Percentiles rank a stretch among this genome's conserved stretches.
phyloP scores from a whole-genome alignment of 2,329 filamentous ascomycete species.

The Colletotrichum simmondsii region DNA sequence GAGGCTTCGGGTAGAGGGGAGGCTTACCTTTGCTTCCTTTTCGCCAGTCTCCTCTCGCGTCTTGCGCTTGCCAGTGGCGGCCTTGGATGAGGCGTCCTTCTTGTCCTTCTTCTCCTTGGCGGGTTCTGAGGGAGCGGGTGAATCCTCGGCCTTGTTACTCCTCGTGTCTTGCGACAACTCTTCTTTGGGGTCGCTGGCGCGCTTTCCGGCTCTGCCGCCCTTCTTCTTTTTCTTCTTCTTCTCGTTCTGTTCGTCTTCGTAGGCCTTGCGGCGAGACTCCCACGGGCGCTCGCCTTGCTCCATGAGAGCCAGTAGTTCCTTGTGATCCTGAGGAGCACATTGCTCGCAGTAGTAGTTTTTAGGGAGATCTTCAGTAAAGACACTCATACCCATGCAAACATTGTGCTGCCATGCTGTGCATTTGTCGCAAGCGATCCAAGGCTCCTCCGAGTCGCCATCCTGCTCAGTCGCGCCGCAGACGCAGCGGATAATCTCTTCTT shows the following conservation, averaged over 20 bases:
- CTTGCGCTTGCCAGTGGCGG: conserved; percentile 65
- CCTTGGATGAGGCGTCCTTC: conserved; percentile 55
- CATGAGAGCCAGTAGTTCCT: conserved; percentile 81
- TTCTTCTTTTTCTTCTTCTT: conserved; percentile 63
- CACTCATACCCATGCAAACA: conserved; percentile 88
- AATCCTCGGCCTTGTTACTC: conserved; percentile 47
- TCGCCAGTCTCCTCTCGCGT: conserved; percentile 66
- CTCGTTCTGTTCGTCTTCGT: conserved; percentile 71
- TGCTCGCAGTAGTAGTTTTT: conserved; percentile 93
- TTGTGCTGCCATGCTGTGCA: conserved; percentile 98
- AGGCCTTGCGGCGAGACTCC: conserved; percentile 74
- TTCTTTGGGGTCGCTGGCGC: conserved; percentile 71
- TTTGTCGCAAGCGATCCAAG: conserved; percentile 95
- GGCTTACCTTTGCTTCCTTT: conserved; percentile 59
- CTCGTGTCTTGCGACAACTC: conserved; percentile 37
- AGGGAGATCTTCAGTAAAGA: conserved; percentile 81
- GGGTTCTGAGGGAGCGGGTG: conserved; percentile 50
- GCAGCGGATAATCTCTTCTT: conserved; percentile 87
- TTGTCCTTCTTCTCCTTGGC: conserved; percentile 58
- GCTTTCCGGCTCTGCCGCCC: conserved; percentile 72
- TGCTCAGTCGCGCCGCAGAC: conserved; percentile 90
- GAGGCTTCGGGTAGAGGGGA: rapidly evolving
- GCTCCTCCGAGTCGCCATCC: conserved; percentile 85
- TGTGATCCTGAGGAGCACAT: conserved; percentile 87
- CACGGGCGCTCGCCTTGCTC: conserved; percentile 86